phyloP scores from a whole-genome alignment of 2,329 filamentous ascomycete genomes.

The Elsinoe australis region DNA sequence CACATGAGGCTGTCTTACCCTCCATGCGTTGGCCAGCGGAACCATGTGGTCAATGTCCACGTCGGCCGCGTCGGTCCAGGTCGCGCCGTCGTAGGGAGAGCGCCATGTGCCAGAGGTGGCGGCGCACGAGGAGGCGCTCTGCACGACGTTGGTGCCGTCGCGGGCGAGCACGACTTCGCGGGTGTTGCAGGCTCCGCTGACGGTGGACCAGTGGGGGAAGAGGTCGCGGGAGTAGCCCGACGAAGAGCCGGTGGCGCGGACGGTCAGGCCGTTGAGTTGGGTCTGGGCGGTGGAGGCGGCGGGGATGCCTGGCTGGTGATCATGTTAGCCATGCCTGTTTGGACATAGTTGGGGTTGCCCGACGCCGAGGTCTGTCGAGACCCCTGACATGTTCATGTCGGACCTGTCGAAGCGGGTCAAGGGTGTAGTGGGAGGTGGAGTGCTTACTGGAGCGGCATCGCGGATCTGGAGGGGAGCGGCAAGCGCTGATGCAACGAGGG shows the following conservation, averaged over 20 bases:
- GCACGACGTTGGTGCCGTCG: constrained; percentile 58
- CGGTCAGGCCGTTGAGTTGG: constrained; percentile 22
- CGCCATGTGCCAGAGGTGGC: constrained; percentile 61
- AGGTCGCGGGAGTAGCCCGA: constrained; percentile 55
- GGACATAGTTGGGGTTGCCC: background rate
- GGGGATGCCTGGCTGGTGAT: constrained; percentile 5
- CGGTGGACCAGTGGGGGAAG: constrained; percentile 65
- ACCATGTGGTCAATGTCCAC: constrained; percentile 81
- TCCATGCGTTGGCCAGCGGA: constrained; percentile 71
- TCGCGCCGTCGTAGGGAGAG: constrained; percentile 65
- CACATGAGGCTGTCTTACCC: background rate
- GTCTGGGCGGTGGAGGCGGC: constrained; percentile 9
- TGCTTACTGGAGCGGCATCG: constrained; percentile 9
- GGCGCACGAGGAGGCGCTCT: constrained; percentile 49
- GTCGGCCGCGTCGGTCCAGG: constrained; percentile 60
- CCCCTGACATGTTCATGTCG: too few relatives aligned
- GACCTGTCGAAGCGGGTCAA: too few relatives aligned
- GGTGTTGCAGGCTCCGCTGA: constrained; percentile 61
- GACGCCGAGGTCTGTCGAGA: too few relatives aligned
- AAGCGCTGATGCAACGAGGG: constrained; percentile 11
- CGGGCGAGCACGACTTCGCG: constrained; percentile 65
- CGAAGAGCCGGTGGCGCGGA: constrained; percentile 24
- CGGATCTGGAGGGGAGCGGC: constrained; percentile 13
- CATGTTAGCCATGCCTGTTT: constrained; percentile 1
- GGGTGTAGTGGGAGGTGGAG: background rate